A percentile compares a stretch with the other conserved stretches of the same genome.
Evolutionary conservation across 2,329 filamentous ascomycete genomes (phyloP).

Genomic region (Pseudogymnoascus verrucosus): DNA sequence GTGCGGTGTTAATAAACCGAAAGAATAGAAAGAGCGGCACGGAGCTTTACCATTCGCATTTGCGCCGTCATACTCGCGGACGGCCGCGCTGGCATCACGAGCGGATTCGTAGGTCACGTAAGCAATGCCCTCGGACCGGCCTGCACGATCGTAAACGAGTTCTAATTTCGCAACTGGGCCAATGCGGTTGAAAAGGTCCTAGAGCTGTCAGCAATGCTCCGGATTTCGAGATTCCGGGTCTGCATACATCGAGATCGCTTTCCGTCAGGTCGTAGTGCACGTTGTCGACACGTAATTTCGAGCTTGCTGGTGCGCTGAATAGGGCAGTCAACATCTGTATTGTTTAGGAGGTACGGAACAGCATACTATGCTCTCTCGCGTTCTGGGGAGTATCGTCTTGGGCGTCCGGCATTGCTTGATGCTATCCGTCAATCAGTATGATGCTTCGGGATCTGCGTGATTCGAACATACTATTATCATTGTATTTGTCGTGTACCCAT

Average conservation of each 20-base stretch:
- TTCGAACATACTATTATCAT: constrained; percentile 52
- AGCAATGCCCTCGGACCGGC: constrained; percentile 77
- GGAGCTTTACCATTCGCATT: constrained; percentile 65
- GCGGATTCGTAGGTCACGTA: constrained; percentile 70
- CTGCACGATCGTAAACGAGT: constrained; percentile 77
- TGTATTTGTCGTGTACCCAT: constrained; percentile 90
- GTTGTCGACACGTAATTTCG: constrained; percentile 78
- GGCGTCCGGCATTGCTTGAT: not conserved
- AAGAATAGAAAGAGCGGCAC: not conserved
- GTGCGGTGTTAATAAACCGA: constrained; percentile 13
- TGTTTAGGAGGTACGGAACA: not conserved
- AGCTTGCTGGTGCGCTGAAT: constrained; percentile 45
- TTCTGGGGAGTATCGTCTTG: constrained; percentile 23
- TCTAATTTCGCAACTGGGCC: constrained; percentile 62
- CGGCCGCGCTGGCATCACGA: constrained; percentile 64
- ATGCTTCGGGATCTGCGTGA: not conserved
- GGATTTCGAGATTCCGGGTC: not conserved
- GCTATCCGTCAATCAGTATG: not conserved
- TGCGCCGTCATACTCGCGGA: constrained; percentile 77
- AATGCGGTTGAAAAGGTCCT: constrained; percentile 77
- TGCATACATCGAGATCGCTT: constrained; percentile 66
- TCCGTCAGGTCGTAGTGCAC: constrained; percentile 87
- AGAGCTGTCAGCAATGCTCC: constrained; percentile 14
- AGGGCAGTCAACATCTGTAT: constrained; percentile 8
- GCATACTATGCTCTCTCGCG: constrained; percentile 23